These are phyloP conservation scores for Gigaspora rosea DNA, from an alignment of 192 early-diverging fungal genomes.

Conservation along the genomic window DNA sequence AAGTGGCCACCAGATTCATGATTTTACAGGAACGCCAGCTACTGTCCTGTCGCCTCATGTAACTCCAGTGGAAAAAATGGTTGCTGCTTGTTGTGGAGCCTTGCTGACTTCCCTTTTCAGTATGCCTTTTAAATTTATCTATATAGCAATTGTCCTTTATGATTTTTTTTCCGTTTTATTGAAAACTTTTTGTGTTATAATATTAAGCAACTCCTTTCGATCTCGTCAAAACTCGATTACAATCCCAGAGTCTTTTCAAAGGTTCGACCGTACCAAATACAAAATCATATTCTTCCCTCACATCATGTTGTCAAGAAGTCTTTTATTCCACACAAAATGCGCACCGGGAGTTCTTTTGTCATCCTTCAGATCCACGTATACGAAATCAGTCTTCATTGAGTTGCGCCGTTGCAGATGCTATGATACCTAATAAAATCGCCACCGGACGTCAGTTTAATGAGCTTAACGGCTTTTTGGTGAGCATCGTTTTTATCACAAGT, in stretches of 20 bases:
- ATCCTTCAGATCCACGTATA: neutral
- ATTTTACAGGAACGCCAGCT: no score
- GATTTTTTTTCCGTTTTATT: constrained; percentile 9
- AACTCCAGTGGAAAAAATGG: constrained; percentile 56
- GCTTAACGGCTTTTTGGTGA: constrained; percentile 47
- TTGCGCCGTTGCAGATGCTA: constrained; percentile 18
- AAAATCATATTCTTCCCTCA: neutral
- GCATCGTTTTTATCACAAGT: constrained; percentile 37
- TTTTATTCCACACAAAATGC: constrained; percentile 13
- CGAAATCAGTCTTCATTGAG: constrained; percentile 5
- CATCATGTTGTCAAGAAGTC: constrained; percentile 24
- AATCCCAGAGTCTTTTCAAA: constrained; percentile 58
- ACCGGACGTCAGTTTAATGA: constrained; percentile 32
- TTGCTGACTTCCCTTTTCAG: constrained; percentile 78
- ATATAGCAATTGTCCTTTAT: neutral
- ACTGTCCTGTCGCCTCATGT: neutral
- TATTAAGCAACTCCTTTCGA: constrained; percentile 78
- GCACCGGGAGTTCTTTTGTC: constrained; percentile 11
- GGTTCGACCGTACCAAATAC: constrained; percentile 28
- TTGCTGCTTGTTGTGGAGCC: constrained; percentile 84
- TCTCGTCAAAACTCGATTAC: constrained; percentile 86
- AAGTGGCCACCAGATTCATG: no score
- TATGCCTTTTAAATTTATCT: constrained; percentile 39
- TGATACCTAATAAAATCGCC: constrained; percentile 35
- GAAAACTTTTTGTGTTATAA: constrained; percentile 41